Evolutionary conservation across 257 asterid genomes (phyloP), one percentile per base, ranked within the genome.

Genomic region (Capsicum pubescens): DNA sequence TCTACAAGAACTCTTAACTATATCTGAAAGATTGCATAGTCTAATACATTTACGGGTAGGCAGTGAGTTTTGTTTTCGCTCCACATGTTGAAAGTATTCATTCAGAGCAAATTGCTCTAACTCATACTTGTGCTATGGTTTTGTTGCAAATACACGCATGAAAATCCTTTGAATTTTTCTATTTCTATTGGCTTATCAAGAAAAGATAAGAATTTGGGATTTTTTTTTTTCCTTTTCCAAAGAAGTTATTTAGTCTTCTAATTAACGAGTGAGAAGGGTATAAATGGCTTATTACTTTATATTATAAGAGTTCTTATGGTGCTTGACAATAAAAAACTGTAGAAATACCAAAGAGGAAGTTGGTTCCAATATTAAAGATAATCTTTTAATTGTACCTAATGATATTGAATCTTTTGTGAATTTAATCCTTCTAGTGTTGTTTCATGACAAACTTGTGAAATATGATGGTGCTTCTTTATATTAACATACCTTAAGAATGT

Each of bases 371-470:
- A 54, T 13, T 76, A 52, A 52, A 52, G 63, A 76, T 63, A 63
- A 52, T 52, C 48, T 76, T 11, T 76, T 76, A 77, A 9, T 5
- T 32, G 61, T 32, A 50, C n/a, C 50, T 8, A 77, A 55, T 76
- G 48, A 21, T 76, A 26, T 52, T 8, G 2, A 52, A 46, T 74
- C 32, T 54, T 77, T 26, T 54, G 64, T 15, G 54, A 77, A 64
- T 77, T 77, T 64, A 77, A 5, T 54, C 64, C 50, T 77, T 26
- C 4, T 26, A 26, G 46, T 77, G 66, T 54, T 77, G 64, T 77
- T 12, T 8, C 32, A 54, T 50, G 66, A 13, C 0, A 32, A 54
- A 54, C 26, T 15, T 77, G 50, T 54, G 66, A 77, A 77, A 77
- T 77, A 32, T 15, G 82, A 77, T 3, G 64, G 32, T 7, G 9